Evolutionary conservation across 2,329 filamentous ascomycete species (phyloP).

Genomic region (Cryphonectria nitschkei): DNA sequence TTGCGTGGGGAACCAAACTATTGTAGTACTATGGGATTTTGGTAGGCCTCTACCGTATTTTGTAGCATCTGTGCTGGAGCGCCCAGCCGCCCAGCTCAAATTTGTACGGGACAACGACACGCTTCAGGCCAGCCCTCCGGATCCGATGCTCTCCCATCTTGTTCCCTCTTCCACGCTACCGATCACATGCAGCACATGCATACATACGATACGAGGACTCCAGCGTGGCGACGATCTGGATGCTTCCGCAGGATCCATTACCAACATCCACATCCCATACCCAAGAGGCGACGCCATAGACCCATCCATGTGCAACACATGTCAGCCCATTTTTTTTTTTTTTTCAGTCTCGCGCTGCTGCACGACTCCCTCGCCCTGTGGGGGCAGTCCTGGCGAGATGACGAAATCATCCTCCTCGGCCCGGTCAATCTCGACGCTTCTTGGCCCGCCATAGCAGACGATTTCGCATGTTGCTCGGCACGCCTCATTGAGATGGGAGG

Average conservation of each 20-base stretch:
- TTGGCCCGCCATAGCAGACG: not conserved
- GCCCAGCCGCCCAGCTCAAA: not conserved
- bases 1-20: not conserved
- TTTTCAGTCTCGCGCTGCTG: not conserved
- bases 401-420: conserved; percentile 3
- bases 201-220: not conserved
- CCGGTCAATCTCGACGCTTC: not conserved
- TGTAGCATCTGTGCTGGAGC: conserved; percentile 5
- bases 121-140: not conserved
- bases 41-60: not conserved
- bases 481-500: not conserved
- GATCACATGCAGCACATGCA: not conserved
- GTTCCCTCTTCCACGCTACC: not conserved
- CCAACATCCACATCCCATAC: not conserved
- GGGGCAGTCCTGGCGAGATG: conserved; percentile 1
- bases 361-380: not conserved
- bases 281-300: not conserved
- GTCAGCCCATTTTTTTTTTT: conserved; percentile 2
- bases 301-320: not conserved
- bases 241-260: not conserved
- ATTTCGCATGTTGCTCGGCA: not conserved
- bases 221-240: not conserved
- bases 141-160: not conserved
- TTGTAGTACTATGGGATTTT: not conserved
- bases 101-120: not conserved